Base-by-base conservation (phyloP, 2,329 filamentous ascomycete genomes). In the Colletotrichum lupini region DNA sequence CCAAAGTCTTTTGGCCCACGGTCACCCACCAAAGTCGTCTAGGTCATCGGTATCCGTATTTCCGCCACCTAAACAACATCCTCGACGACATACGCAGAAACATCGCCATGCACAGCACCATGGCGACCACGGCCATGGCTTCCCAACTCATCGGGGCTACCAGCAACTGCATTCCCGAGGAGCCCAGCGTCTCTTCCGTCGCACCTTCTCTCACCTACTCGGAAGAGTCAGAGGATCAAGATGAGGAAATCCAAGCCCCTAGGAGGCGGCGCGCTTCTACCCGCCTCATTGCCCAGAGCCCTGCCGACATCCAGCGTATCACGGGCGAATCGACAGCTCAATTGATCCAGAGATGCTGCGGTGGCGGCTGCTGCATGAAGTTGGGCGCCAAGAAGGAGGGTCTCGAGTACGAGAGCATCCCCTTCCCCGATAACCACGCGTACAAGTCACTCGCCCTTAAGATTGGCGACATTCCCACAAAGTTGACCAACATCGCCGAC, bases 371-470 rank as follows among this genome's bases (percentile, higher is more conserved):
- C 81, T 92, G 90, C 78, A 86, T 91, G 81, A 87, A 84, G 63
- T 75, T 86, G 61, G 83, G 82, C 60, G 81, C 81, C 63, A 82
- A 85, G 75, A 84, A 83, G 63, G 81, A 85, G 2, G 84, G 83
- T 37, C 74, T 90, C 58, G 83, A 88, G 53, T 90, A 87, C 71
- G 90, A 92, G 78, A 80, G 79, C 7, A 81, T 92, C 24, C 78
- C 85, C 19, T 79, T 90, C 2, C 95, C 96, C 1, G 91, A 97
- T 81, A 98, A 97, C 78, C 89, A 92, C 73, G 97, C 97, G 19
- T 99, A 94, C 85, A 89, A 90, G 68, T 94, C 92, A 73, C 88
- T 99, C 61, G 87, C 92, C 65, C 88, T 98, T 77, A 93, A 92
- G 77, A 88, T 98, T 73, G 91, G 91, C 70, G 88, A 92, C 37